Conservation (phyloP, 2,329 filamentous ascomycete species). For the Neophaeococcomyces aloes region DNA sequence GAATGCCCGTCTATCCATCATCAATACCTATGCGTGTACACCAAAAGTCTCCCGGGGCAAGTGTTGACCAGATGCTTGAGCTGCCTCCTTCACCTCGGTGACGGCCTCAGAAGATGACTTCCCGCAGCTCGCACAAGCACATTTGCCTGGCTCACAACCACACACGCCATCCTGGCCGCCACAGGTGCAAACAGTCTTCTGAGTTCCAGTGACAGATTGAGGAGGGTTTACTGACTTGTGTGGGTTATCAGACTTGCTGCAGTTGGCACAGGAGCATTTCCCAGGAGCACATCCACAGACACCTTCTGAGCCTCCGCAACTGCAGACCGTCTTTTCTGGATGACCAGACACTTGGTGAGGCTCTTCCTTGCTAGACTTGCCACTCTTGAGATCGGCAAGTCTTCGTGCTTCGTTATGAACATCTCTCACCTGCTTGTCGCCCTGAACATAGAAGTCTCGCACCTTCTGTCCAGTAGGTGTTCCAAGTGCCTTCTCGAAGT, state of each 20-base stretch:
- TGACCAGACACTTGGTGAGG: conserved; percentile 10
- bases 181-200: conserved; percentile 34
- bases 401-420: conserved; percentile 86
- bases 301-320: conserved; percentile 29
- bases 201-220: conserved; percentile 26
- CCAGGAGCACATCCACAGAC: conserved; percentile 31
- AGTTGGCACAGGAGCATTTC: conserved; percentile 30
- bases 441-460: conserved; percentile 74
- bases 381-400: conserved; percentile 73
- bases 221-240: conserved; percentile 22
- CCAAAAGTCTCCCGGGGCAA: conserved; percentile 14
- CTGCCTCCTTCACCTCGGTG: conserved; percentile 20
- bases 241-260: conserved; percentile 21
- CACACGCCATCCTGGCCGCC: conserved; percentile 29
- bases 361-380: conserved; percentile 26
- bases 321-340: conserved; percentile 30
- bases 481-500: conserved; percentile 86
- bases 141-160: conserved; percentile 29
- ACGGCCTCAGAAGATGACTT: conserved; percentile 18
- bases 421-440: conserved; percentile 81
- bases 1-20: neutral
- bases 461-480: conserved; percentile 84
- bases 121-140: conserved; percentile 30
- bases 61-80: conserved; percentile 19
- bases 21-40: neutral